Percentiles rank a stretch among this genome's conserved stretches.
These are phyloP conservation scores for Apiotrichum porosum DNA, from an alignment of 1,284 basidiomycete species.

Conservation along the genomic window DNA sequence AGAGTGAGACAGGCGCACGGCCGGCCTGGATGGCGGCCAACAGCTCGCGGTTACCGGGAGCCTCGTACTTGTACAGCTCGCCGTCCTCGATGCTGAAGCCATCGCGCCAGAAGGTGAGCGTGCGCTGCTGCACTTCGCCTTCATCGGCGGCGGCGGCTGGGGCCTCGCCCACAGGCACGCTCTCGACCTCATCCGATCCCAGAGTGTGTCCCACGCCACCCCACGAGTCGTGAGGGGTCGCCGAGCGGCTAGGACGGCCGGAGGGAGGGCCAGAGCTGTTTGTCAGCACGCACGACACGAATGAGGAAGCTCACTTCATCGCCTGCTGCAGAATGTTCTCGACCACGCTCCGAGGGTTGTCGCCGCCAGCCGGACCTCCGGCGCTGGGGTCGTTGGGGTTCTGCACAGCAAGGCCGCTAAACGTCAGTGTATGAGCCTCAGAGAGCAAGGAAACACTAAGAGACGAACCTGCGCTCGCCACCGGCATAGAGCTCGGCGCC, in stretches of 20 bases:
- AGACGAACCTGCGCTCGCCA: constrained; percentile 60
- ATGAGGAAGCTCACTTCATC: constrained; percentile 60
- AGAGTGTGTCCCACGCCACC: constrained; percentile 64
- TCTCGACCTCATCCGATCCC: constrained; percentile 79
- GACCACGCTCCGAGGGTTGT: constrained; percentile 57
- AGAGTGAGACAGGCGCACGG: constrained; percentile 69
- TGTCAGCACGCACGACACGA: constrained; percentile 20
- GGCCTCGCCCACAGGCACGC: constrained; percentile 53
- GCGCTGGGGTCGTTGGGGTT: constrained; percentile 60
- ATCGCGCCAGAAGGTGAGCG: constrained; percentile 88
- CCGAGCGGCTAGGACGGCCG: constrained; percentile 22
- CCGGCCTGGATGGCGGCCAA: constrained; percentile 77
- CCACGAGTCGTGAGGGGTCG: constrained; percentile 56
- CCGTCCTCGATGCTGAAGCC: constrained; percentile 93
- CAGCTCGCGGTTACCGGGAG: constrained; percentile 68
- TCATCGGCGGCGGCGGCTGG: constrained; percentile 48
- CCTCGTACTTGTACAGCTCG: constrained; percentile 75
- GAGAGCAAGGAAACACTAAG: too few species aligned
- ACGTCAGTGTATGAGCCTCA: too few species aligned
- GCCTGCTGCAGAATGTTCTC: constrained; percentile 77
- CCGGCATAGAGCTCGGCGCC: constrained; percentile 61
- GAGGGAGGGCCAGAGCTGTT: too few species aligned
- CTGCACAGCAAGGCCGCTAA: constrained; percentile 81
- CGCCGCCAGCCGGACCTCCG: not conserved
- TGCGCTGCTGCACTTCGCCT: constrained; percentile 62